A percentile compares a stretch with the other conserved stretches of the same genome.
Conservation (phyloP, 139 green algal genomes). For the Auxenochlorella pyrenoidosa region DNA sequence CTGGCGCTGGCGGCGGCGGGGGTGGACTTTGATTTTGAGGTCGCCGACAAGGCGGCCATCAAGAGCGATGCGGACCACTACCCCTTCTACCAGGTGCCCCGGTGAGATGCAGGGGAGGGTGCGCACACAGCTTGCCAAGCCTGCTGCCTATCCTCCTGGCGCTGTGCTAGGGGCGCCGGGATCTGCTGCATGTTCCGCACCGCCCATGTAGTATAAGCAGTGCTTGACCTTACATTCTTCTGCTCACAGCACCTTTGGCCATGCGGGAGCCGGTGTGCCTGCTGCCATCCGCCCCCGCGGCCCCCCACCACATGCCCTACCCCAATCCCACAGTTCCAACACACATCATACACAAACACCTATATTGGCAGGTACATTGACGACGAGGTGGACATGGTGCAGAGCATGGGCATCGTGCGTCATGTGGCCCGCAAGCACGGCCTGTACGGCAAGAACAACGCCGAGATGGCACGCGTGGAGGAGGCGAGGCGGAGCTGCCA, state of each 20-base stretch:
- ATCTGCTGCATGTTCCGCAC: too few relatives aligned
- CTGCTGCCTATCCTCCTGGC: too few relatives aligned
- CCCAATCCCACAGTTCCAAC: too few relatives aligned
- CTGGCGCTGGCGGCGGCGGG: slow-evolving; percentile 1
- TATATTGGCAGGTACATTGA: not conserved
- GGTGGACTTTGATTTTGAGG: not conserved
- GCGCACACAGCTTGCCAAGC: too few relatives aligned
- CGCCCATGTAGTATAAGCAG: too few relatives aligned
- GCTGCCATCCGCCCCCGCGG: too few relatives aligned
- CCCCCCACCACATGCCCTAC: not conserved
- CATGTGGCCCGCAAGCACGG: slow-evolving; percentile 2
- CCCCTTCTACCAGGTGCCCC: not conserved
- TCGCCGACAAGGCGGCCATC: not conserved
- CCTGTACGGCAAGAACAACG: not conserved
- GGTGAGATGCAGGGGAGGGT: not conserved
- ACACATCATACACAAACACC: too few relatives aligned
- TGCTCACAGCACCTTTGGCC: too few relatives aligned
- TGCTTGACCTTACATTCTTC: too few relatives aligned
- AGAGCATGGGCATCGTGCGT: slow-evolving; percentile 9
- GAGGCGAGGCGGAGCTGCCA: not conserved
- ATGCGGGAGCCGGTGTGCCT: too few relatives aligned
- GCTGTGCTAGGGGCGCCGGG: not conserved
- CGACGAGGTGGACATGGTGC: slow-evolving; percentile 13
- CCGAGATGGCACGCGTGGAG: not conserved
- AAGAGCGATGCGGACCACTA: not conserved